Base-by-base conservation (phyloP, 2,329 filamentous ascomycete genomes). In the Sporothrix euskadiensis region DNA sequence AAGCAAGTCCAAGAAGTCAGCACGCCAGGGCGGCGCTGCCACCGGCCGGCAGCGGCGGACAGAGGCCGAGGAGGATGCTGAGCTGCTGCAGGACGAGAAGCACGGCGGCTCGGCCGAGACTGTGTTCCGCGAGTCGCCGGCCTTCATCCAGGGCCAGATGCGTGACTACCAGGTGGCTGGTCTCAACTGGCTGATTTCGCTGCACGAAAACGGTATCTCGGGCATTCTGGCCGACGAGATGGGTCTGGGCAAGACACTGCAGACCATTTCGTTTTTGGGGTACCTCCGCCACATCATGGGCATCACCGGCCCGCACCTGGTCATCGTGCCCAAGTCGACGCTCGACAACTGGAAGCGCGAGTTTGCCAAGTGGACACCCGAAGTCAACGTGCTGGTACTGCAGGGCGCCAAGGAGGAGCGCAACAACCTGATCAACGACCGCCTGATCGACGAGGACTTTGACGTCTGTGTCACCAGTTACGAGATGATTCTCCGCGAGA, bases 401-500 rank as follows among this genome's bases (percentile, higher is more conserved):
- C 96, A 98, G 81, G 96, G 96, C 76, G 92, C 92, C 75, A 99
- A 99, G 81, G 96, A 99, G 9, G 94, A 98, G 83, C 92, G 96
- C 61, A 89, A 94, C 75, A 86, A 89, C 66, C 87, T 99, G 71
- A 98, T 99, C 82, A 93, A 94, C 76, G 93, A 97, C 19, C 92
- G 93, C 4, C 86, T 99, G n/a, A 87, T 97, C 22, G 93, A 97
- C 74, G 94, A 98, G 81, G 93, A 97, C 77, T 99, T 99, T 78
- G 96, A 99, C 79, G 95, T 98, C 22, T 98, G 95, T 83, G 93
- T 99, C 80, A 99, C 96, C 16, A 98, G 94, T 81, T 99, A 99
- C 83, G 96, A 99, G 82, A 98, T 99, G 95, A 94, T 99, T 74
- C 86, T 99, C 14, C 90, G 96, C 73, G 96, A 99, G 81, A 98